Evolutionary conservation across 1,284 basidiomycete species (phyloP).

Genomic region (Boletus subluridellus): DNA sequence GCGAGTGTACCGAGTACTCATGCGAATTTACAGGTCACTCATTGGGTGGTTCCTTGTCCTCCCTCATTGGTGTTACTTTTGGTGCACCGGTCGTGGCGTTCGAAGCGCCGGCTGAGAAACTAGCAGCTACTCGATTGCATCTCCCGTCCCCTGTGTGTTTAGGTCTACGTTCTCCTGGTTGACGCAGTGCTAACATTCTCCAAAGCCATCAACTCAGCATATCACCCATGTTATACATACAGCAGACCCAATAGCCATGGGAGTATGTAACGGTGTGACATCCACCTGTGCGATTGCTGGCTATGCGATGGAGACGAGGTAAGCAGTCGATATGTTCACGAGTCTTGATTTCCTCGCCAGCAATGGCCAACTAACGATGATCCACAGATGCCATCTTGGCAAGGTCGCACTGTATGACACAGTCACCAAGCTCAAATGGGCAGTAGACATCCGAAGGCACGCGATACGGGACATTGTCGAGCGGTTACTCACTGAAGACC

Average conservation of each 20-base stretch:
- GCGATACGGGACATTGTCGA: slow-evolving; percentile 74
- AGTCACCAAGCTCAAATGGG: slow-evolving; percentile 79
- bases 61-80: slow-evolving; percentile 78
- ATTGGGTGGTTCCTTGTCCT: slow-evolving; percentile 79
- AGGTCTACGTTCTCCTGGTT: neutral
- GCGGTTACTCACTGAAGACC: slow-evolving; percentile 67
- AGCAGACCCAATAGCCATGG: slow-evolving; percentile 68
- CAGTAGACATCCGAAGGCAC: slow-evolving; percentile 74
- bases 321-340: slow-evolving; percentile 10
- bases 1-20: neutral
- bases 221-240: slow-evolving; percentile 72
- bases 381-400: slow-evolving; percentile 72
- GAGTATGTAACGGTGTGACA: slow-evolving; percentile 56
- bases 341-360: neutral
- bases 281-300: slow-evolving; percentile 59
- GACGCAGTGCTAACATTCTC: neutral
- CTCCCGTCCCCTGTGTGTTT: slow-evolving; percentile 55
- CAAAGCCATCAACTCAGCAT: slow-evolving; percentile 53
- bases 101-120: slow-evolving; percentile 75
- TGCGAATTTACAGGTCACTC: slow-evolving; percentile 48
- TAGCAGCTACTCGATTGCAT: slow-evolving; percentile 76
- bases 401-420: slow-evolving; percentile 87
- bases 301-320: slow-evolving; percentile 61
- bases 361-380: slow-evolving; percentile 13
- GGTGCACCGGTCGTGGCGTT: slow-evolving; percentile 82